Evolutionary conservation across 495 filamentous ascomycete genomes (phyloP), one percentile per base, ranked within the genome.

Genomic region (Cudoniella acicularis): DNA sequence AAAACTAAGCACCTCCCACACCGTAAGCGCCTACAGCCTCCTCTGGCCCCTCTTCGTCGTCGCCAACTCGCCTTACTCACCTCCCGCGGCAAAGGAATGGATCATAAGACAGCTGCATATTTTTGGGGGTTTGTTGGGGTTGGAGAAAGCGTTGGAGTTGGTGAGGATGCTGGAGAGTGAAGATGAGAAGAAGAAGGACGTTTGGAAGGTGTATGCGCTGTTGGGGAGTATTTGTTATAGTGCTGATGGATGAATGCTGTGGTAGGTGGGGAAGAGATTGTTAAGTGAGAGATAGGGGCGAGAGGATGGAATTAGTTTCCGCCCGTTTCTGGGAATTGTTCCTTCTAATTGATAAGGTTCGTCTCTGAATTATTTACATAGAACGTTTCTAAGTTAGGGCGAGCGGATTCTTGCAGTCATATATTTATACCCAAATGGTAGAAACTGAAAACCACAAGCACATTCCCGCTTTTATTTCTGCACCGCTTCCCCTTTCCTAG

Each of bases 41-140:
- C 66, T 79, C 18, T 81, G 75, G 73, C 76, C 75, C 3, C 52
- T 81, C 13, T 76, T 72, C 41, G 47, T 77, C 1, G 73, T 70
- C 1, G 75, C 70, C 43, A 47, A 47, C 20, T 26, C 26, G 9
- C 70, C 79, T 46, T 59, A 57, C 3, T 56, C 61, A 8, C 46
- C 50, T 13, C 67, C 72, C 23, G 56, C 68, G 10, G 59, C 74
- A 2, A 72, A 72, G 6, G 63, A 62, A 20, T 81, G 77, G 77
- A 70, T 75, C 20, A 61, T 71, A 1, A 59, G 70, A 9, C 74
- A 71, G 36, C 59, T 78, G n/a, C 56, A 61, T 13, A 61, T 70
- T 41, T 72, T 81, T 59, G 76, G 77, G 11, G 54, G 72, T 21
- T 62, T 64, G 1, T 72, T 76, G 69, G 77, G 75, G 2, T 67